Evolutionary conservation across 148 eudicot species (phyloP), one percentile per base, ranked within the genome.

Genomic region (Chenopodium album): DNA sequence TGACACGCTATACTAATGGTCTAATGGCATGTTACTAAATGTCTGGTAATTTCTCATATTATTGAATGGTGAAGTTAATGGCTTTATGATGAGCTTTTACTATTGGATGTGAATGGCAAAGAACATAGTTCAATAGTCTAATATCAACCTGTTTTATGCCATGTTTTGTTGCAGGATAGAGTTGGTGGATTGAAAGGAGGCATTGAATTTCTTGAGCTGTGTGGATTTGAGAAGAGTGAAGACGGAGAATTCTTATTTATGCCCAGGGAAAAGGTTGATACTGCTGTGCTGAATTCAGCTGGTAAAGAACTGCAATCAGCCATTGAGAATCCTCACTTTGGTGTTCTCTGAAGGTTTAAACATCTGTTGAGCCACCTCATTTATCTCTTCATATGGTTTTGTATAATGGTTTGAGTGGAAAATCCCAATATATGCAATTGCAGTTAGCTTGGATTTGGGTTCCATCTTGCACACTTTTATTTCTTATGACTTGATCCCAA

Each of bases 171-270:
- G 75, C 93, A 97, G 99, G 96, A 95, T 75, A 86, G 95, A 87
- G 95, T 97, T 82, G 99, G 98, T 29, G 89, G 92, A 81, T 76
- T 97, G 89, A 87, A 88, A 85, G 99, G 96, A 66, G 99, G 99
- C 77, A 89, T 94, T 9, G 93, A 92, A 81, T 97, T 97, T 87
- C 95, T 97, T 48, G 97, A 94, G 87, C 84, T 91, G 16, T 97
- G 98, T 78, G 99, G 98, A 62, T 97, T 97, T 48, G 94, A 90
- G 87, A 94, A 97, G 85, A 84, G 84, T 0, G 97, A 92, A 85
- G 95, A 89, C 34, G 99, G 92, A 2, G 99, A 97, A 78, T 97
- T 92, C 88, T 89, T 97, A 84, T 92, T 87, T 76, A 85, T 97
- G 78, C 91, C 97, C 11, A 89, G 93, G 68, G 95, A 94, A 80